Base-by-base conservation (phyloP, 805 yeast genomes). In the Candida ipomoeae region DNA sequence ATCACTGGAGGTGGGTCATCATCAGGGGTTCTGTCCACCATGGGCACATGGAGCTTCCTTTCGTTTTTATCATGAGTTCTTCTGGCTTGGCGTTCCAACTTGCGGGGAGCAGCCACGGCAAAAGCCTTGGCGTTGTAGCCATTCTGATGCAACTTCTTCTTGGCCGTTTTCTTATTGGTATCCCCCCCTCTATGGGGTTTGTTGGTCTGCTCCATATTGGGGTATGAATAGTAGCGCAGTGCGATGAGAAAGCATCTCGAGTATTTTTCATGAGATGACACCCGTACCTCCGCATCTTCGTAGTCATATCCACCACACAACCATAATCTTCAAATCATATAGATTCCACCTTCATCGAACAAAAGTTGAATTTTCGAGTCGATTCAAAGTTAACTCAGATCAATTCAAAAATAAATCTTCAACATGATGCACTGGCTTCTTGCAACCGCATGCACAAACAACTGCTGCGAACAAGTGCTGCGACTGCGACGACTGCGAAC, bases 1-100 rank as follows among this genome's bases (percentile, higher is more conserved):
- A 94, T 84, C 20, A 94, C 85, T 39, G 99, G 99, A 18, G 97
- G 97, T 3, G 98, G 97, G 59, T 89, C 95, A 62, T 92, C 97
- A 50, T 92, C 98, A 0, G 98, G 97, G 0, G 97, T 90, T 59
- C 98, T 78, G 66, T 94, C 96, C 46, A 94, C 86, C 97, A 94
- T 91, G 14, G 99, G 98, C 18, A 91, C 97, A 74, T 94, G 98
- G 63, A 87, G 79, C 63, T 84, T 87, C 63, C 80, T 84, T 67
- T 94, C 98, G 54, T 83, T 79, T 48, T 81, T 77, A 63, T 94
- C 99, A 56, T 86, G 86, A 5, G 95, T 70, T 66, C 99, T 79
- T 63, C 82, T 81, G 55, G 96, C 96, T 77, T 80, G 84, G 55
- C 87, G 79, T 58, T 88, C 90, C 66, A 91, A 76, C 66, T 89